Percentiles rank a stretch among this genome's conserved stretches.
Evolutionary conservation across 441 rosid genomes (phyloP).

Genomic region (Capsella rubella): DNA sequence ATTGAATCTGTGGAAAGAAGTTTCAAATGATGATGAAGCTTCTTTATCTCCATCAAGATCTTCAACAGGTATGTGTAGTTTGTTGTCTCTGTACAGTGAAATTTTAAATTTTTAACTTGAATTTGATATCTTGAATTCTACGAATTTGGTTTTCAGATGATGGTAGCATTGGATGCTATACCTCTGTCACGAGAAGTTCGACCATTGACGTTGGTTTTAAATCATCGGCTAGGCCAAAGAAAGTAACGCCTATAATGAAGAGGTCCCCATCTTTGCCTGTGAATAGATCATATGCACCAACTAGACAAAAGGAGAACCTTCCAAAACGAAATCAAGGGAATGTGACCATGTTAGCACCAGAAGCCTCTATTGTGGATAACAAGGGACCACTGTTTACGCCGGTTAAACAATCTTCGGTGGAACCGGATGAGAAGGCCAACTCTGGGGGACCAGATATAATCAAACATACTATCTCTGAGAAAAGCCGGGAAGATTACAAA

Average conservation of each 20-base stretch:
- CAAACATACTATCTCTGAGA: constrained; percentile 64
- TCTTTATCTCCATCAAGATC: constrained; percentile 58
- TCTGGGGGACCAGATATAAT: constrained; percentile 53
- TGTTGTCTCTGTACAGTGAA: background rate
- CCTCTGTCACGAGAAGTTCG: constrained; percentile 54
- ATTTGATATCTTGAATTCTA: background rate
- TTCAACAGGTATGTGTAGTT: constrained; percentile 43
- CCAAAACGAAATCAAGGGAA: constrained; percentile 55
- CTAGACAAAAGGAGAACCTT: constrained; percentile 66
- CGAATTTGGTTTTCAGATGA: constrained; percentile 57
- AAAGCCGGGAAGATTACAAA: constrained; percentile 45
- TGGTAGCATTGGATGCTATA: constrained; percentile 52
- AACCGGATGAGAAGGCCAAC: constrained; percentile 44
- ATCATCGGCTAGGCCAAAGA: constrained; percentile 57
- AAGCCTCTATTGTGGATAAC: constrained; percentile 50
- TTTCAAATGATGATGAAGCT: constrained; percentile 60
- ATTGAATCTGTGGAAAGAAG: constrained; percentile 80
- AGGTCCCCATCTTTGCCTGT: constrained; percentile 67
- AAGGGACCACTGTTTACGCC: constrained; percentile 49
- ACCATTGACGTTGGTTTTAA: constrained; percentile 51
- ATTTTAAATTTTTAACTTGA: background rate
- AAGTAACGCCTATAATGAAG: constrained; percentile 49
- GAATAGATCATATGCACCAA: constrained; percentile 55
- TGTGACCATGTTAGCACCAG: constrained; percentile 42
- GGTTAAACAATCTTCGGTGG: constrained; percentile 43